Percentiles rank a stretch among this genome's conserved stretches.
These are phyloP conservation scores for Delitschia confertaspora DNA, from an alignment of 495 filamentous ascomycete species.

Conservation along the genomic window DNA sequence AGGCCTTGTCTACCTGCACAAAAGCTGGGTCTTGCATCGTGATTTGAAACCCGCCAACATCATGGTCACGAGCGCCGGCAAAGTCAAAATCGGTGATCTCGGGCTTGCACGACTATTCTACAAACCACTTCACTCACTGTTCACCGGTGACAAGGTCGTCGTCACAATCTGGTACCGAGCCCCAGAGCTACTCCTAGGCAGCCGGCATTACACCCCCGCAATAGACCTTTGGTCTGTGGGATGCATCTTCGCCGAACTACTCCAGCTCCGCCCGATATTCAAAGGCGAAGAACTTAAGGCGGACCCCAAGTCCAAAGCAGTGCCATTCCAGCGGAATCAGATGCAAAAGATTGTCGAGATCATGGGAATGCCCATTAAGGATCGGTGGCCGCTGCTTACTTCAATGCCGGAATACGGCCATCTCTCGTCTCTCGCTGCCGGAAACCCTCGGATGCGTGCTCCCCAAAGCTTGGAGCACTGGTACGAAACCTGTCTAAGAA, in stretches of 20 bases:
- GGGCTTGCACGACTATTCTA: slow-evolving; percentile 88
- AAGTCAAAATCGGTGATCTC: slow-evolving; percentile 89
- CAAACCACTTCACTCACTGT: slow-evolving; percentile 84
- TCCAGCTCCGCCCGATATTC: slow-evolving; percentile 89
- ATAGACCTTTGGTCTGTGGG: slow-evolving; percentile 97
- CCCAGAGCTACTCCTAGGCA: slow-evolving; percentile 84
- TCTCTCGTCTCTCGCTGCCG: slow-evolving; percentile 52
- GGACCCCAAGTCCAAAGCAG: slow-evolving; percentile 93
- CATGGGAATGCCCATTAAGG: slow-evolving; percentile 79
- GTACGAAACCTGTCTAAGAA: slow-evolving; percentile 56
- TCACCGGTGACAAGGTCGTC: slow-evolving; percentile 93
- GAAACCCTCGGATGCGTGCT: slow-evolving; percentile 37
- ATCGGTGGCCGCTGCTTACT: slow-evolving; percentile 74
- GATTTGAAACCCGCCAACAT: slow-evolving; percentile 98
- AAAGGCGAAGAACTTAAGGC: slow-evolving; percentile 99
- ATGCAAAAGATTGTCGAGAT: slow-evolving; percentile 98
- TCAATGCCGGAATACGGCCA: slow-evolving; percentile 77
- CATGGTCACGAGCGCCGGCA: slow-evolving; percentile 84
- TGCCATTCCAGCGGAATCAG: slow-evolving; percentile 95
- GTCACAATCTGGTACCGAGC: slow-evolving; percentile 99
- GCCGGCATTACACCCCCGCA: slow-evolving; percentile 87
- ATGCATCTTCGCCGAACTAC: slow-evolving; percentile 93
- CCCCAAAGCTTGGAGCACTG: slow-evolving; percentile 51
- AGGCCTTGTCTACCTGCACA: slow-evolving; percentile 87
- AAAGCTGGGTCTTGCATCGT: slow-evolving; percentile 94